A percentile compares a stretch with the other conserved stretches of the same genome.
These are phyloP conservation scores for Parasitella parasitica DNA, from an alignment of 371 early-diverging fungal species.

Conservation along the genomic window DNA sequence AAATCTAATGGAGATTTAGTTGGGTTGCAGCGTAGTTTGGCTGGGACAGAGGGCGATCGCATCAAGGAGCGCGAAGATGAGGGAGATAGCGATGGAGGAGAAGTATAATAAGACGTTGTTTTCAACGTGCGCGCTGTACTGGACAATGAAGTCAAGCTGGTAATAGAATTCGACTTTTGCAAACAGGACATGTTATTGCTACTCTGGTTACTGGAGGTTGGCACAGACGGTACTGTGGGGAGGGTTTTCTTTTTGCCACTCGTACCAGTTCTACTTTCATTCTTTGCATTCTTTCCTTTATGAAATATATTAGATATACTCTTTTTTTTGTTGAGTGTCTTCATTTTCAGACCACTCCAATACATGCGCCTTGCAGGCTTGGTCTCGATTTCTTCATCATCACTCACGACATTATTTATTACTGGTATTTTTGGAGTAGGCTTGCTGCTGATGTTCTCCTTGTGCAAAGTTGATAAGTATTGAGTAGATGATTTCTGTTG, in stretches of 20 bases:
- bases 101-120: slow-evolving; percentile 28
- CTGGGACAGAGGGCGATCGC: slow-evolving; percentile 23
- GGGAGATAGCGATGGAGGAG: neutral
- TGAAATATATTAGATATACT: slow-evolving; percentile 25
- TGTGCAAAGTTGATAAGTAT: neutral
- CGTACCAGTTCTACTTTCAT: neutral
- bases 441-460: neutral
- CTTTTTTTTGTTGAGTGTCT: slow-evolving; percentile 12
- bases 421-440: neutral
- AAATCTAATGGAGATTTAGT: slow-evolving; percentile 14
- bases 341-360: slow-evolving; percentile 26
- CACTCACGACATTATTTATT: neutral
- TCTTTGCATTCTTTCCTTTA: slow-evolving; percentile 13
- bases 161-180: slow-evolving; percentile 31
- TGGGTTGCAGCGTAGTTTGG: neutral
- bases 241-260: neutral
- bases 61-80: slow-evolving; percentile 11
- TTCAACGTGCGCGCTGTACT: slow-evolving; percentile 30
- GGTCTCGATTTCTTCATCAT: slow-evolving; percentile 2
- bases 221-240: neutral
- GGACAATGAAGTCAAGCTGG: slow-evolving; percentile 35
- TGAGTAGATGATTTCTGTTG: slow-evolving; percentile 4
- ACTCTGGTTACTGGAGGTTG: neutral
- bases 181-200: slow-evolving; percentile 1
- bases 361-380: slow-evolving; percentile 18